Percentiles rank a stretch among this genome's conserved stretches.
These are phyloP conservation scores for Gnomoniopsis sp. DNA, from an alignment of 2,329 filamentous ascomycete genomes.

Conservation along the genomic window DNA sequence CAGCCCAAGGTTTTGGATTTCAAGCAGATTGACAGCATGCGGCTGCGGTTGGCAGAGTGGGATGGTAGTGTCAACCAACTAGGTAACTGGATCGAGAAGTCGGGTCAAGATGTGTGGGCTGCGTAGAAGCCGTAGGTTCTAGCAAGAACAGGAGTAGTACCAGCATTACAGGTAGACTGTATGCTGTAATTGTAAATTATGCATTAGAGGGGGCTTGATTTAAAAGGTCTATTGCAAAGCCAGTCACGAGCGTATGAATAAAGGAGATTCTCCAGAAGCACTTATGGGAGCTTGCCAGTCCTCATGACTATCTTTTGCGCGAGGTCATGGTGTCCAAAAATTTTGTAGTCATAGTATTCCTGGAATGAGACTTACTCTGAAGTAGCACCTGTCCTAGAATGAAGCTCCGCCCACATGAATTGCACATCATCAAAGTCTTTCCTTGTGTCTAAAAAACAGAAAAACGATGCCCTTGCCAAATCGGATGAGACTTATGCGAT, in stretches of 20 bases:
- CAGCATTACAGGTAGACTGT: background rate
- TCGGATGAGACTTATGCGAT: no score
- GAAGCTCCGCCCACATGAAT: no score
- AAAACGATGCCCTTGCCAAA: no score
- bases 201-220: constrained; percentile 11
- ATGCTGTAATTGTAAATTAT: constrained; percentile 9
- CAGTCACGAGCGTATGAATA: constrained; percentile 4
- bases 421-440: no score
- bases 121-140: constrained; percentile 45
- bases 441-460: no score
- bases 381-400: no score
- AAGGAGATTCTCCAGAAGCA: no score
- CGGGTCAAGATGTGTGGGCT: constrained; percentile 94
- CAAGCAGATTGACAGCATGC: constrained; percentile 92
- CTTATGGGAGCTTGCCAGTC: background rate
- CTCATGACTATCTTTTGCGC: no score
- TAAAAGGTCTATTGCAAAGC: background rate
- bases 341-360: no score
- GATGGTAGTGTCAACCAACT: constrained; percentile 93
- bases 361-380: no score
- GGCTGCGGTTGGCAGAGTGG: constrained; percentile 85
- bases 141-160: background rate
- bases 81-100: constrained; percentile 93
- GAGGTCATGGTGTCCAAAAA: no score
- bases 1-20: constrained; percentile 97